Percentiles rank a stretch among this genome's conserved stretches.
Evolutionary conservation across 1,139 yeast genomes (phyloP).

Genomic region (Kurtzmaniella quercitrusa): DNA sequence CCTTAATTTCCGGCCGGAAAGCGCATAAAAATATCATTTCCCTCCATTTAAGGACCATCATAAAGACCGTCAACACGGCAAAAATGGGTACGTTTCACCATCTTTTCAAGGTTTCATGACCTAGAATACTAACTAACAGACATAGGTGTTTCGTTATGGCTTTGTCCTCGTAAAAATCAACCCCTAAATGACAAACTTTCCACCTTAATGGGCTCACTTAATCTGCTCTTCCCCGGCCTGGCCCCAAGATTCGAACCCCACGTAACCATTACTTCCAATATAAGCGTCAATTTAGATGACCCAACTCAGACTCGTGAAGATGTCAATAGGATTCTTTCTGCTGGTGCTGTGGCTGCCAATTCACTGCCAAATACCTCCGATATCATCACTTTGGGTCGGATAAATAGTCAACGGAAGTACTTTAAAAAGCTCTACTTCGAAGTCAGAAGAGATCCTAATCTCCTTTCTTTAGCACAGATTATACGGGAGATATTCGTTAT

Average conservation of each 20-base stretch:
- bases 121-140: slow-evolving; percentile 15
- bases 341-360: slow-evolving; percentile 62
- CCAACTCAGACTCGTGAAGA: slow-evolving; percentile 43
- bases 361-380: slow-evolving; percentile 38
- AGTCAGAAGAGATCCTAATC: slow-evolving; percentile 50
- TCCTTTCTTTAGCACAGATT: slow-evolving; percentile 63
- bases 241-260: slow-evolving; percentile 70
- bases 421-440: slow-evolving; percentile 65
- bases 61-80: too few species aligned
- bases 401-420: slow-evolving; percentile 40
- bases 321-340: slow-evolving; percentile 58
- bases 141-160: slow-evolving; percentile 66
- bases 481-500: slow-evolving; percentile 67
- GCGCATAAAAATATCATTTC: too few species aligned
- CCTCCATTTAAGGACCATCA: too few species aligned
- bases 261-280: slow-evolving; percentile 64
- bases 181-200: slow-evolving; percentile 53
- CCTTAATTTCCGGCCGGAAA: too few species aligned
- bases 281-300: slow-evolving; percentile 38
- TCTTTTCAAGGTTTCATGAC: too few species aligned
- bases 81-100: too few species aligned
- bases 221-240: slow-evolving; percentile 68
- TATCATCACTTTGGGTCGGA: slow-evolving; percentile 35
- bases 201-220: slow-evolving; percentile 60
- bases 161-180: slow-evolving; percentile 59